Evolutionary conservation across 1,284 basidiomycete species (phyloP).

Genomic region (Moesziomyces aphidis): DNA sequence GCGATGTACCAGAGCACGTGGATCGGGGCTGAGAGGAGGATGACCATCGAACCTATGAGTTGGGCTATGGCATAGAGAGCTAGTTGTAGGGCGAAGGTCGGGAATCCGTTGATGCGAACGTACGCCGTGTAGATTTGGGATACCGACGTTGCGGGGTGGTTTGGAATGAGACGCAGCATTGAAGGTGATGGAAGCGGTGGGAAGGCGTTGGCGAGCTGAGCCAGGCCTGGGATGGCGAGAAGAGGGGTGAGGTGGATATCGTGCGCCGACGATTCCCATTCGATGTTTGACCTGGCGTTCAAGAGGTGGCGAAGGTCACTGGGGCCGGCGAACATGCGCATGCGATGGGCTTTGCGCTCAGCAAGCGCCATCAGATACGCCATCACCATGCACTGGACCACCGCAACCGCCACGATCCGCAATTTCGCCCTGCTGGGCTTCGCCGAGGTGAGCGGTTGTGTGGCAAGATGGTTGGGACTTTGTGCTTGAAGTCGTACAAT

Average conservation of each 20-base stretch:
- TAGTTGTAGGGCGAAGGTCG: slow-evolving; percentile 5
- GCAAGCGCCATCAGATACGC: slow-evolving; percentile 17
- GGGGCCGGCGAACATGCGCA: slow-evolving; percentile 20
- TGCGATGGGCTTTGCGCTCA: slow-evolving; percentile 21
- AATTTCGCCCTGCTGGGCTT: neutral
- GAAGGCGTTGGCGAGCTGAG: neutral
- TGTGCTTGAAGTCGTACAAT: slow-evolving; percentile 8
- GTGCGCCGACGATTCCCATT: slow-evolving; percentile 15
- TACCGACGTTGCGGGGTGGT: neutral
- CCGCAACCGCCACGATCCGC: neutral
- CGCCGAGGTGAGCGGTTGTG: neutral
- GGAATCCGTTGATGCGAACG: slow-evolving; percentile 12
- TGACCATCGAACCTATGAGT: neutral
- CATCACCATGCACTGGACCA: slow-evolving; percentile 19
- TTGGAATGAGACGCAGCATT: neutral
- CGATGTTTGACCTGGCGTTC: neutral
- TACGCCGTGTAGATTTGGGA: slow-evolving; percentile 7
- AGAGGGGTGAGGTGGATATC: slow-evolving; percentile 23
- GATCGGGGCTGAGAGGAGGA: slow-evolving; percentile 25
- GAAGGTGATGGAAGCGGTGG: slow-evolving; percentile 20
- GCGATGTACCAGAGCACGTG: slow-evolving; percentile 22
- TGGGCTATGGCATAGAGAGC: slow-evolving; percentile 9
- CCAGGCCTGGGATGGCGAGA: slow-evolving; percentile 14
- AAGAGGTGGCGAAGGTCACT: neutral
- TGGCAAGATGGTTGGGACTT: too few species aligned